Evolutionary conservation across 768 basidiomycete species (phyloP).

Genomic region (Artomyces pyxidatus): DNA sequence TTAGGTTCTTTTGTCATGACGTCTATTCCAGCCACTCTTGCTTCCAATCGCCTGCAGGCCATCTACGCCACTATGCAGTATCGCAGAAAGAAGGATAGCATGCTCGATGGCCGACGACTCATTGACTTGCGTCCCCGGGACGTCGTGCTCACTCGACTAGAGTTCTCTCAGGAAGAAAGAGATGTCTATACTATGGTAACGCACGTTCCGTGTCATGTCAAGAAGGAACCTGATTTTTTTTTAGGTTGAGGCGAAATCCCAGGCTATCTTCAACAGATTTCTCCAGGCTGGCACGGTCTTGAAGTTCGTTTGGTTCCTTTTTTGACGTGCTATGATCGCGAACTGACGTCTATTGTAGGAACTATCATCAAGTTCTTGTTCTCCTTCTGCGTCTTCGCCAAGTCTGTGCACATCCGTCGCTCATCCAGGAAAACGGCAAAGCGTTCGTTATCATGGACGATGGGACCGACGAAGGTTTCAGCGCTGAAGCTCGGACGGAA

Average conservation of each 20-base stretch:
- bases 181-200: constrained; percentile 51
- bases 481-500: constrained; percentile 30
- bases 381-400: constrained; percentile 52
- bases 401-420: constrained; percentile 57
- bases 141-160: constrained; percentile 40
- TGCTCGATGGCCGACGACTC: constrained; percentile 59
- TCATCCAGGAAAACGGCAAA: constrained; percentile 49
- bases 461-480: constrained; percentile 21
- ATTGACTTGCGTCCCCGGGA: constrained; percentile 55
- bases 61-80: constrained; percentile 46
- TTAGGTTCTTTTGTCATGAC: neutral
- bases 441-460: constrained; percentile 38
- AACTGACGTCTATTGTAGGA: constrained; percentile 24
- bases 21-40: constrained; percentile 34
- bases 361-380: constrained; percentile 48
- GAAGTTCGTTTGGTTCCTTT: constrained; percentile 33
- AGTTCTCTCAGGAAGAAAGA: constrained; percentile 54
- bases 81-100: constrained; percentile 40
- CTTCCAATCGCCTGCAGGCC: constrained; percentile 50
- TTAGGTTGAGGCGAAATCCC: constrained; percentile 44
- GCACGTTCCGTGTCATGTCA: neutral
- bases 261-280: constrained; percentile 58
- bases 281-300: constrained; percentile 57
- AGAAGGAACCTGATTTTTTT: neutral
- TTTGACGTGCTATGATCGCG: neutral